Conservation (phyloP, 352 stramenopile species). For the Phytophthora cactorum region DNA sequence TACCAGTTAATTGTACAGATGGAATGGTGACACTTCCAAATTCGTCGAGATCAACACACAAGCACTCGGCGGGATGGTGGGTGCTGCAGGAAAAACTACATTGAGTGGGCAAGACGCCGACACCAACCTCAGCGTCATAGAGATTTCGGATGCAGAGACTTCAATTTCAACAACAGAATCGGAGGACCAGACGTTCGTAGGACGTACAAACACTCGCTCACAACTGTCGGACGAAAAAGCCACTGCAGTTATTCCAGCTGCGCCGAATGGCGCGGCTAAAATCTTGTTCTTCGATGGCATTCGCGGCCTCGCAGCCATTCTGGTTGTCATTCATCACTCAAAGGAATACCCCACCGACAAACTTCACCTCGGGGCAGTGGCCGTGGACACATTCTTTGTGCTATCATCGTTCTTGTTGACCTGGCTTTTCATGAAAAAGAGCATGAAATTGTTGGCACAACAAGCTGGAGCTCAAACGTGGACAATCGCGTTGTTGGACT, state of each 20-base stretch:
- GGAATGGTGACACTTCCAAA: background rate
- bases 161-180: conserved; percentile 8
- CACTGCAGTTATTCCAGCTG: background rate
- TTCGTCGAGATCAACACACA: background rate
- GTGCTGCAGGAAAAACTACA: background rate
- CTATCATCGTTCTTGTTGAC: conserved; percentile 36
- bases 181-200: conserved; percentile 16
- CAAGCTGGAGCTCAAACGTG: conserved; percentile 16
- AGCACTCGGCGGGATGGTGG: background rate
- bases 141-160: conserved; percentile 25
- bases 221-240: conserved; percentile 2
- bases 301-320: conserved; percentile 12
- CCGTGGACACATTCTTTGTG: conserved; percentile 51
- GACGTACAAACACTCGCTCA: background rate
- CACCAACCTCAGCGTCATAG: conserved; percentile 17
- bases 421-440: conserved; percentile 31
- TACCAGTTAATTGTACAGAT: background rate
- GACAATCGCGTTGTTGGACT: conserved; percentile 37
- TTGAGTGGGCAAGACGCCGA: conserved; percentile 1
- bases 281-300: background rate
- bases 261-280: conserved; percentile 1
- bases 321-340: conserved; percentile 39
- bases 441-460: conserved; percentile 33
- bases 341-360: conserved; percentile 21
- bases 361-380: conserved; percentile 30